Evolutionary conservation across 225 moss, liverwort and hornwort species (phyloP).

Genomic region (Asterella californica): DNA sequence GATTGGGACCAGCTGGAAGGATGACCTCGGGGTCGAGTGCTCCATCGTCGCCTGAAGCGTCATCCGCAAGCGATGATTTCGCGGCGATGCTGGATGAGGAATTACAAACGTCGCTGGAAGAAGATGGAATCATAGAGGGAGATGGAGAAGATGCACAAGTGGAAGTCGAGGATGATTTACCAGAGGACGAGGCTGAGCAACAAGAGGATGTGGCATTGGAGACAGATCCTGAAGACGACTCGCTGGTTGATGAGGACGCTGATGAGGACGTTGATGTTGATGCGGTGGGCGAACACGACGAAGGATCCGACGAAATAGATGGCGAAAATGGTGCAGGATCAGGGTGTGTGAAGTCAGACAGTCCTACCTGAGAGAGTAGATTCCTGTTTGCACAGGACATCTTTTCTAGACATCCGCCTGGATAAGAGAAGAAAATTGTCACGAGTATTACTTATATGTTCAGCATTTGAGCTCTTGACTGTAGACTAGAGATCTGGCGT

Average conservation of each 20-base stretch:
- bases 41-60: constrained; percentile 57
- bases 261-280: constrained; percentile 42
- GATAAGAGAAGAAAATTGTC: neutral
- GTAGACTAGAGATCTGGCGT: no score
- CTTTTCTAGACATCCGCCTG: neutral
- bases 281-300: constrained; percentile 29
- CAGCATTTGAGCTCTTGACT: no score
- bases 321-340: constrained; percentile 9
- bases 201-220: constrained; percentile 7
- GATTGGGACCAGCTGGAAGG: constrained; percentile 1
- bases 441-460: no score
- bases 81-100: constrained; percentile 85
- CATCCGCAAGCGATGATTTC: constrained; percentile 89
- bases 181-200: constrained; percentile 15
- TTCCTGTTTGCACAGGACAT: neutral
- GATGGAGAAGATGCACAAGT: constrained; percentile 32
- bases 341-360: constrained; percentile 18
- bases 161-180: constrained; percentile 36
- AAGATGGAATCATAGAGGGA: constrained; percentile 28
- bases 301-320: constrained; percentile 19
- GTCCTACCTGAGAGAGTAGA: neutral
- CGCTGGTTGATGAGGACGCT: constrained; percentile 27
- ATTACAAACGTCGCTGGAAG: constrained; percentile 43
- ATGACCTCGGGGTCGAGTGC: constrained; percentile 39
- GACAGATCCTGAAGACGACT: constrained; percentile 14